These are phyloP conservation scores for Fusarium sp. DNA, from an alignment of 2,329 filamentous ascomycete genomes.

Conservation along the genomic window DNA sequence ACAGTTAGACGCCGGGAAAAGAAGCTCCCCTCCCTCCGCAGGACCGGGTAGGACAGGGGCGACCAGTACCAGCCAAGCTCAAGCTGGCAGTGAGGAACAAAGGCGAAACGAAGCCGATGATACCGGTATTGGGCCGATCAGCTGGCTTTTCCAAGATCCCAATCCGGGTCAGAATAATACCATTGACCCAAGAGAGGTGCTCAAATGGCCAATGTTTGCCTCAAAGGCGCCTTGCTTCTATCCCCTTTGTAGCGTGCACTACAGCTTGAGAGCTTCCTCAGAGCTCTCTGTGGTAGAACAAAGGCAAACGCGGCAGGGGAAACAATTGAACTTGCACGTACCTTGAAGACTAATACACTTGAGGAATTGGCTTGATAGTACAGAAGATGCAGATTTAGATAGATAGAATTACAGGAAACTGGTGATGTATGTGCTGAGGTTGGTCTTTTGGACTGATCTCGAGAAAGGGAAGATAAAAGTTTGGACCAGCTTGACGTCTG, in stretches of 20 bases:
- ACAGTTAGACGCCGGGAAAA: conserved; percentile 8
- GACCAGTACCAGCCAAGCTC: not conserved
- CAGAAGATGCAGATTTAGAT: conserved; percentile 19
- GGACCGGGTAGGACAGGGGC: conserved; percentile 24
- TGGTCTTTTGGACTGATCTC: conserved; percentile 39
- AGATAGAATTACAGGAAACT: conserved; percentile 29
- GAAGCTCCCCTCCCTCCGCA: conserved; percentile 28
- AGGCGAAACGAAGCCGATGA: conserved; percentile 10
- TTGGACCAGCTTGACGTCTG: conserved; percentile 29
- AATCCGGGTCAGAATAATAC: conserved; percentile 27
- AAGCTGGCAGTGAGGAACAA: conserved; percentile 2
- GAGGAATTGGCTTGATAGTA: conserved; percentile 20
- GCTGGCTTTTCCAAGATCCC: conserved; percentile 25
- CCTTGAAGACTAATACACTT: conserved; percentile 37
- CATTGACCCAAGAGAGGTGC: conserved; percentile 4
- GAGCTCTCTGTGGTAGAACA: conserved; percentile 21
- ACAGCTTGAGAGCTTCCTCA: conserved; percentile 8
- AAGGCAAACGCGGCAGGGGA: conserved; percentile 15
- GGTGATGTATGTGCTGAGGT: conserved; percentile 34
- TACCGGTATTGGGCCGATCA: conserved; percentile 24
- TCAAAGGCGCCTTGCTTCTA: conserved; percentile 17
- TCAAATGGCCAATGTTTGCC: conserved; percentile 19
- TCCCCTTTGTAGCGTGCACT: not conserved
- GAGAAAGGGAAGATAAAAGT: conserved; percentile 44
- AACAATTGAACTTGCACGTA: conserved; percentile 33